Evolutionary conservation across 2,329 filamentous ascomycete species (phyloP).

Genomic region (Thermoascus crustaceus): DNA sequence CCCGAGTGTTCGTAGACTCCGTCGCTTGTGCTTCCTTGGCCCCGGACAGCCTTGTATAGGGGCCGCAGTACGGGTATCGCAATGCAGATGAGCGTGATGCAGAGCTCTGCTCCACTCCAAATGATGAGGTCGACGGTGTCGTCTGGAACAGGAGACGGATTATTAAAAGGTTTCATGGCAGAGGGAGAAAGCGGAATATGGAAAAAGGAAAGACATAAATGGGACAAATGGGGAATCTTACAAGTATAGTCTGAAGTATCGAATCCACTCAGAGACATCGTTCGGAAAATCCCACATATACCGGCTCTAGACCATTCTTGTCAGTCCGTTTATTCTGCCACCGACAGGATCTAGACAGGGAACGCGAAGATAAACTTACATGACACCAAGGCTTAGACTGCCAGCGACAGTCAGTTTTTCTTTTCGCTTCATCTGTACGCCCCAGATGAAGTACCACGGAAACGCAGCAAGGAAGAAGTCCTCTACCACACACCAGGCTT

Average conservation of each 20-base stretch:
- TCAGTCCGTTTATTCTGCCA: too few species aligned
- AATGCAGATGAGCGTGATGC: constrained; percentile 19
- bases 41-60: constrained; percentile 8
- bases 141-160: constrained; percentile 8
- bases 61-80: constrained; percentile 21
- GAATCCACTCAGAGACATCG: constrained; percentile 10
- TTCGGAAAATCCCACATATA: constrained; percentile 11
- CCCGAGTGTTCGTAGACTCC: background rate
- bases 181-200: too few species aligned
- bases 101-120: constrained; percentile 17
- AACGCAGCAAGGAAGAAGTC: constrained; percentile 32
- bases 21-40: background rate
- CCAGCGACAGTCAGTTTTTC: constrained; percentile 31
- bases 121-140: constrained; percentile 17
- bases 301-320: constrained; percentile 6
- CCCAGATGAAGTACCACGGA: constrained; percentile 32
- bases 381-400: constrained; percentile 30
- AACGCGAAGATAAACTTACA: constrained; percentile 11
- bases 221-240: constrained; percentile 4
- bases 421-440: constrained; percentile 28
- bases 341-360: background rate
- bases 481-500: constrained; percentile 15
- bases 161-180: background rate
- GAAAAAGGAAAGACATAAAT: too few species aligned
- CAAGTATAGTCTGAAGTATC: constrained; percentile 13